phyloP scores from a whole-genome alignment of 2,329 filamentous ascomycete genomes.

The Ceratocystis cacaofunesta region DNA sequence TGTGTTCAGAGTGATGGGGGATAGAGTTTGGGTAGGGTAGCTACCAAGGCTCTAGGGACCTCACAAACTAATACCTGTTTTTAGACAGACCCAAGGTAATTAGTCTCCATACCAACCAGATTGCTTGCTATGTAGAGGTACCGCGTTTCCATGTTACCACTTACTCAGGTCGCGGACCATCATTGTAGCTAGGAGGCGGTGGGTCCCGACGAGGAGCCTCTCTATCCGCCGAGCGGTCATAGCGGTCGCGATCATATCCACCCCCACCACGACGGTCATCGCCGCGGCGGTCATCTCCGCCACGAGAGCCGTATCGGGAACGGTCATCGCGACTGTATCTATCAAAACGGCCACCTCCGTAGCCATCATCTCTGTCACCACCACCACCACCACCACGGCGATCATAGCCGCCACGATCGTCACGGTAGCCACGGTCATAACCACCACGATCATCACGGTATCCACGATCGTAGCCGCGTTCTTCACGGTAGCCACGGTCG shows the following conservation, averaged over 20 bases:
- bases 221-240: conserved; percentile 33
- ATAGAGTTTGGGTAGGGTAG: neutral
- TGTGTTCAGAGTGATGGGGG: neutral
- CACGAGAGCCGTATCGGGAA: conserved; percentile 25
- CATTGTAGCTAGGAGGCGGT: conserved; percentile 28
- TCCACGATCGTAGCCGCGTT: conserved; percentile 33
- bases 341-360: conserved; percentile 24
- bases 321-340: conserved; percentile 24
- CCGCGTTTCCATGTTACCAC: conserved; percentile 18
- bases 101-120: conserved; percentile 13
- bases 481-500: conserved; percentile 36
- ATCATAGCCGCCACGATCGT: conserved; percentile 32
- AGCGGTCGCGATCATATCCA: conserved; percentile 35
- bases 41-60: neutral
- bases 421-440: conserved; percentile 23
- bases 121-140: conserved; percentile 9
- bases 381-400: conserved; percentile 33
- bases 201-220: conserved; percentile 29
- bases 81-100: conserved; percentile 10
- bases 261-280: conserved; percentile 29
- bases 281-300: conserved; percentile 22
- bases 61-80: conserved; percentile 12
- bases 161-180: conserved; percentile 29
- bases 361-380: conserved; percentile 27
- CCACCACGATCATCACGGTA: conserved; percentile 38